phyloP scores from a whole-genome alignment of 2,329 filamentous ascomycete species.

The Aspergillus felis region DNA sequence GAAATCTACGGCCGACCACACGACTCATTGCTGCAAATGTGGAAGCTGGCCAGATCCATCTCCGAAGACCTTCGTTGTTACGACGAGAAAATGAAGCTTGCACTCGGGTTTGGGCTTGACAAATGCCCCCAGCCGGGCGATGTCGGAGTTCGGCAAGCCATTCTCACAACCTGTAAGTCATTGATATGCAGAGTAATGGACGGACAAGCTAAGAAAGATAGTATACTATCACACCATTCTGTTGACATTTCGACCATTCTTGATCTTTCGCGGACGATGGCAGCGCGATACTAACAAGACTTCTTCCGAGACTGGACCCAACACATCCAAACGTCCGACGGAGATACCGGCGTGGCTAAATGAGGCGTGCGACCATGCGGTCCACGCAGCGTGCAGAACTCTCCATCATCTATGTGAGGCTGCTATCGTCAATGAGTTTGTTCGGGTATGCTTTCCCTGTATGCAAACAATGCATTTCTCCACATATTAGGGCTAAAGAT shows the following conservation, averaged over 20 bases:
- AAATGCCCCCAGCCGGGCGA: slow-evolving; percentile 34
- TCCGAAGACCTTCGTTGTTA: slow-evolving; percentile 26
- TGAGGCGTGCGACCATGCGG: slow-evolving; percentile 41
- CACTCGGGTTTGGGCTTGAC: slow-evolving; percentile 33
- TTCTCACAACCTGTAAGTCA: slow-evolving; percentile 38
- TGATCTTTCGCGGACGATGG: slow-evolving; percentile 43
- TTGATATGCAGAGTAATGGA: background rate
- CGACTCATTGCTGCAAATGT: slow-evolving; percentile 37
- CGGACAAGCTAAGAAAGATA: slow-evolving; percentile 15
- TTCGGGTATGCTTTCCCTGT: slow-evolving; percentile 28
- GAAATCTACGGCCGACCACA: slow-evolving; percentile 42
- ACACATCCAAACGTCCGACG: slow-evolving; percentile 14
- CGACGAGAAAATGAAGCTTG: slow-evolving; percentile 24
- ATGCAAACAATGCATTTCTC: background rate
- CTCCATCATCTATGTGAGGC: slow-evolving; percentile 41
- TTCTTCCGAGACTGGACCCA: slow-evolving; percentile 4
- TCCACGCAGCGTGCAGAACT: slow-evolving; percentile 40
- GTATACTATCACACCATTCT: slow-evolving; percentile 44
- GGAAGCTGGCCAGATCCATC: slow-evolving; percentile 32
- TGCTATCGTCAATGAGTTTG: slow-evolving; percentile 38
- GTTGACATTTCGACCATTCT: slow-evolving; percentile 43
- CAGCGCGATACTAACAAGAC: slow-evolving; percentile 28
- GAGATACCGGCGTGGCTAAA: slow-evolving; percentile 40
- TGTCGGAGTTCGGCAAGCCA: slow-evolving; percentile 39
- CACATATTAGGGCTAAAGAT: background rate